Percentiles rank a stretch among this genome's conserved stretches.
Evolutionary conservation across 768 basidiomycete species (phyloP).

Genomic region (Fomitopsis serialis): DNA sequence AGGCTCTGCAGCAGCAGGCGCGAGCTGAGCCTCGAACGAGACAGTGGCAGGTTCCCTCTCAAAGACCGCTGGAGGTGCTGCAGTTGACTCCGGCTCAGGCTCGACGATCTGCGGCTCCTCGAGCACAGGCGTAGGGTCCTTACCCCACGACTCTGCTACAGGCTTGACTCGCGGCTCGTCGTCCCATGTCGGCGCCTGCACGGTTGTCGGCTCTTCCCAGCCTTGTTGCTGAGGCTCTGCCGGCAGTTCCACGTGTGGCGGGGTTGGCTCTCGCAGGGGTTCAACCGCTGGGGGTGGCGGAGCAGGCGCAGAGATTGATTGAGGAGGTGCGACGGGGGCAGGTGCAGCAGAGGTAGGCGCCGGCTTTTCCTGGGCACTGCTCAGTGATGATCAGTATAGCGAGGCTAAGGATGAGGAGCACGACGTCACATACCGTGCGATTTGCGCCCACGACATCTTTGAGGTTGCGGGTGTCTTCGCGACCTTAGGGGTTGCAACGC

Average conservation of each 20-base stretch:
- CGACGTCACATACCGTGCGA: conserved; percentile 53
- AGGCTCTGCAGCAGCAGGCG: conserved; percentile 18
- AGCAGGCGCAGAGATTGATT: conserved; percentile 20
- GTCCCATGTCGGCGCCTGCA: conserved; percentile 30
- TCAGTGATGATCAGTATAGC: not conserved
- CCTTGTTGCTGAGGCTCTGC: conserved; percentile 15
- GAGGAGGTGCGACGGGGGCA: conserved; percentile 15
- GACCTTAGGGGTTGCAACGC: conserved; percentile 16
- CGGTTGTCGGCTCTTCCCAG: conserved; percentile 34
- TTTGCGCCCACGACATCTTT: conserved; percentile 82
- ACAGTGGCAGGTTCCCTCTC: conserved; percentile 6
- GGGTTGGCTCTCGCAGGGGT: conserved; percentile 17
- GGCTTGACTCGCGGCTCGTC: conserved; percentile 24
- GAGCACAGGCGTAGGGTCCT: not conserved
- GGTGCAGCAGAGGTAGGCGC: conserved; percentile 31
- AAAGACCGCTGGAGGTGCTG: conserved; percentile 15
- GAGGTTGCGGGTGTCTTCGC: conserved; percentile 63
- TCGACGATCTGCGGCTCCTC: conserved; percentile 12
- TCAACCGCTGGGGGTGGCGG: conserved; percentile 18
- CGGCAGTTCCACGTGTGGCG: conserved; percentile 15
- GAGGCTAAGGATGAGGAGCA: conserved; percentile 8
- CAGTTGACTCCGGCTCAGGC: conserved; percentile 16
- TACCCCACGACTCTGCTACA: not conserved
- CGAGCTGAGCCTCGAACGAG: conserved; percentile 5
- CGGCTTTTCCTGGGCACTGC: conserved; percentile 64